phyloP scores from a whole-genome alignment of 495 filamentous ascomycete species.

The Penicillium cinerascens region DNA sequence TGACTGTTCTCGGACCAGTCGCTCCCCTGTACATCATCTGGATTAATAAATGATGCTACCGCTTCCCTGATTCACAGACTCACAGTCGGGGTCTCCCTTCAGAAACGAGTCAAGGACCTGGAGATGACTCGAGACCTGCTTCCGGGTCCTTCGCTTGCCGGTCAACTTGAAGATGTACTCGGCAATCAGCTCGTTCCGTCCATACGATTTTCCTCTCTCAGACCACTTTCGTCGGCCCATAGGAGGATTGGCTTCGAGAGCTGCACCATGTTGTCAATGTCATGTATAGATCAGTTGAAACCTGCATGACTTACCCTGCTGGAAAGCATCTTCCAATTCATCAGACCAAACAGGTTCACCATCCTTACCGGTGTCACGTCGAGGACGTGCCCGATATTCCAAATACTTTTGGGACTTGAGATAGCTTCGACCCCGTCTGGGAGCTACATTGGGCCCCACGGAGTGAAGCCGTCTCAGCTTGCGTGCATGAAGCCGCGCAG shows the following conservation, averaged over 20 bases:
- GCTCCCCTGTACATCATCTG: conserved; percentile 28
- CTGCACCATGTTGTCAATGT: conserved; percentile 42
- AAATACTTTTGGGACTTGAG: conserved; percentile 48
- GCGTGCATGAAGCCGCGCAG: conserved; percentile 34
- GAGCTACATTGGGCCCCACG: conserved; percentile 27
- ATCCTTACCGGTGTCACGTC: conserved; percentile 50
- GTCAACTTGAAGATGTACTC: conserved; percentile 73
- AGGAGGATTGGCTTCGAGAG: conserved; percentile 72
- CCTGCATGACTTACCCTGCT: conserved; percentile 65
- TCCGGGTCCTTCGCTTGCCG: conserved; percentile 63
- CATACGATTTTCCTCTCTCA: conserved; percentile 67
- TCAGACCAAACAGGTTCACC: conserved; percentile 75
- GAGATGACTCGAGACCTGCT: conserved; percentile 95
- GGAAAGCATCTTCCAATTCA: conserved; percentile 79
- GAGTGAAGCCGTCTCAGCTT: conserved; percentile 42
- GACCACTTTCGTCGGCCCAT: conserved; percentile 80
- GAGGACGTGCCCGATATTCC: conserved; percentile 69
- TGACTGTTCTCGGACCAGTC: conserved; percentile 42
- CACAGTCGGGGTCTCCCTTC: conserved; percentile 54
- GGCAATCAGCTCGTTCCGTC: conserved; percentile 88
- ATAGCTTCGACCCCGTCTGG: conserved; percentile 39
- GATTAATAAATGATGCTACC: conserved; percentile 11
- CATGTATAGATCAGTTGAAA: background rate
- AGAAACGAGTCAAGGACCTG: conserved; percentile 91
- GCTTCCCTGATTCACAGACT: conserved; percentile 10